A percentile compares a stretch with the other conserved stretches of the same genome.
Evolutionary conservation across 257 asterid genomes (phyloP).

Genomic region (Capsicum chinense): DNA sequence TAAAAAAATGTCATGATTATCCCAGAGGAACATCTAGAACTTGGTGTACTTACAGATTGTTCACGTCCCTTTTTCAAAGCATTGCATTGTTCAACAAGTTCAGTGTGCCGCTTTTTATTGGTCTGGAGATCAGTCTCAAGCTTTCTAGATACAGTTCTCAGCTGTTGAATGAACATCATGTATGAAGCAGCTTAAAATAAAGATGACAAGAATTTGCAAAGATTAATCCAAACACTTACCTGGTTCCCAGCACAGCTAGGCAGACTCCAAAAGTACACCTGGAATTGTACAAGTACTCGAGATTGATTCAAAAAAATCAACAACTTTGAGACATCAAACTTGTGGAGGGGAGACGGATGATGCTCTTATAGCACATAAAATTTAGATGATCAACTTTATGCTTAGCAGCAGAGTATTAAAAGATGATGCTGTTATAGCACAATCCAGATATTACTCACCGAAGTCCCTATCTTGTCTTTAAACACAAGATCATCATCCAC

Average conservation of each 20-base stretch:
- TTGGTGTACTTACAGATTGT: conserved; percentile 67
- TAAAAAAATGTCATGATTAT: conserved; percentile 21
- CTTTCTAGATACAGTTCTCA: conserved; percentile 71
- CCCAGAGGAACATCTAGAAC: conserved; percentile 8
- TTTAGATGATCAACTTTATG: conserved; percentile 20
- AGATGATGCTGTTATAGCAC: neutral
- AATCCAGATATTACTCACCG: conserved; percentile 63
- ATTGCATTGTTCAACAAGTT: conserved; percentile 71
- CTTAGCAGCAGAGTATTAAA: conserved; percentile 14
- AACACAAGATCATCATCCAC: conserved; percentile 96
- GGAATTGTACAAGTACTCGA: conserved; percentile 30
- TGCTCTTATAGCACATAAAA: neutral
- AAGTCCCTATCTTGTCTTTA: conserved; percentile 98
- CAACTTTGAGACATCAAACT: neutral
- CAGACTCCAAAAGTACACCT: conserved; percentile 99
- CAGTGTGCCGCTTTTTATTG: conserved; percentile 62
- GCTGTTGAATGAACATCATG: conserved; percentile 50
- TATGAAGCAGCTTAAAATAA: conserved; percentile 12
- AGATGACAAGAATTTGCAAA: neutral
- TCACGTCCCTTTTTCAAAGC: conserved; percentile 91
- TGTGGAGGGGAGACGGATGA: neutral
- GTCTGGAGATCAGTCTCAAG: conserved; percentile 75
- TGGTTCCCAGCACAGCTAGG: conserved; percentile 99
- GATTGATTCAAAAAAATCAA: neutral
- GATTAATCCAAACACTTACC: conserved; percentile 46